Percentiles rank a stretch among this genome's conserved stretches.
Conservation (phyloP, 805 yeast species). For the Ogataea glucozyma region DNA sequence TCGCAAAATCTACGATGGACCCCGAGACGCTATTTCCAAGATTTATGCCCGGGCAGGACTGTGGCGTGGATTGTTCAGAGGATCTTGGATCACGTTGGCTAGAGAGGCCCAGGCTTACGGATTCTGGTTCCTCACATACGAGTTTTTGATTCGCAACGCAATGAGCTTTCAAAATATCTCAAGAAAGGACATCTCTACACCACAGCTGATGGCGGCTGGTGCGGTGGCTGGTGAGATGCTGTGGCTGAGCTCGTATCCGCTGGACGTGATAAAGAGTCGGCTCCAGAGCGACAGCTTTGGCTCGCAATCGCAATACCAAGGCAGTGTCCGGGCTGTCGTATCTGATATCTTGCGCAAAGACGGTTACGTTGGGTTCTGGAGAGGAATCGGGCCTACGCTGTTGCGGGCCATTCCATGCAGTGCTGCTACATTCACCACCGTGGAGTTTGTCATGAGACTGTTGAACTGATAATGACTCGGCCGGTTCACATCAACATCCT, state of each 20-base stretch:
- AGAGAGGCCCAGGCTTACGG: slow-evolving; percentile 76
- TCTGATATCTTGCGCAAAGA: slow-evolving; percentile 41
- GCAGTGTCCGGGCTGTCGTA: slow-evolving; percentile 39
- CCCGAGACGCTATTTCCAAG: slow-evolving; percentile 43
- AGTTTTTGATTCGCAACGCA: slow-evolving; percentile 48
- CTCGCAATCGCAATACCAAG: slow-evolving; percentile 42
- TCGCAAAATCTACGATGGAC: slow-evolving; percentile 40
- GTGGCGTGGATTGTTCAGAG: slow-evolving; percentile 52
- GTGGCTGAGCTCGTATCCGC: slow-evolving; percentile 58
- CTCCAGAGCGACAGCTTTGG: slow-evolving; percentile 58
- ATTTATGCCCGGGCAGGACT: slow-evolving; percentile 46
- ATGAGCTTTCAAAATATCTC: slow-evolving; percentile 36
- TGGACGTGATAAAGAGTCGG: slow-evolving; percentile 53
- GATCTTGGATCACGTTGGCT: slow-evolving; percentile 51
- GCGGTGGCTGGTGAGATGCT: slow-evolving; percentile 69
- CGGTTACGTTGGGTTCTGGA: slow-evolving; percentile 59
- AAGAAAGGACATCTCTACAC: slow-evolving; percentile 52
- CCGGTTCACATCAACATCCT: too few species aligned
- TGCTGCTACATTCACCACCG: slow-evolving; percentile 78
- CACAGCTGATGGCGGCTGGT: slow-evolving; percentile 57
- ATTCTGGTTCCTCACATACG: slow-evolving; percentile 70
- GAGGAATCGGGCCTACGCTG: slow-evolving; percentile 60
- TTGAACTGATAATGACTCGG: slow-evolving; percentile 42
- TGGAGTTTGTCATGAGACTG: slow-evolving; percentile 62
- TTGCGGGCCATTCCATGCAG: slow-evolving; percentile 64